A percentile compares a stretch with the other conserved stretches of the same genome.
phyloP scores from a whole-genome alignment of 805 yeast species.

The Candida silvicultrix region DNA sequence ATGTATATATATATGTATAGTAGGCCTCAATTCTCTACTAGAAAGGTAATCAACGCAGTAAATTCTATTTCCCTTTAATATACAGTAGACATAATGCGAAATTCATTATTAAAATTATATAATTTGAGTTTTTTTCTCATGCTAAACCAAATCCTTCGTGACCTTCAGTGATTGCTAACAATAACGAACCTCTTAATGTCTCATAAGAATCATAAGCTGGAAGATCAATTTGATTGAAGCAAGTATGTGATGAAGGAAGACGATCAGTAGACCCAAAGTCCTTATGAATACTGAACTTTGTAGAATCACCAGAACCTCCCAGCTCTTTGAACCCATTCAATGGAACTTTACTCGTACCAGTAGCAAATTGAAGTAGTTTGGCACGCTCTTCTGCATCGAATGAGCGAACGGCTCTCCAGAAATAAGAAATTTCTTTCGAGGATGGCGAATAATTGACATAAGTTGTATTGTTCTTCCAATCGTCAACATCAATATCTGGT shows the following conservation, averaged over 20 bases:
- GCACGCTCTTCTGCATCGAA: constrained; percentile 94
- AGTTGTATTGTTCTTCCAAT: constrained; percentile 84
- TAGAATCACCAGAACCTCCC: constrained; percentile 79
- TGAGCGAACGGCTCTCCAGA: constrained; percentile 96
- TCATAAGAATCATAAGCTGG: constrained; percentile 93
- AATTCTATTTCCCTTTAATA: too few species aligned
- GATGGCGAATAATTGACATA: constrained; percentile 78
- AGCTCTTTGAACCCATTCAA: constrained; percentile 87
- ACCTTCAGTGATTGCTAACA: constrained; percentile 89
- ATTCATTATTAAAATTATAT: too few species aligned
- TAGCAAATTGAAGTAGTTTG: constrained; percentile 86
- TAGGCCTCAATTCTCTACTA: too few species aligned
- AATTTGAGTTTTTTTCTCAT: constrained; percentile 17
- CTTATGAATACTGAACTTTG: constrained; percentile 83
- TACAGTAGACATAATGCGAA: too few species aligned
- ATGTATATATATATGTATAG: too few species aligned
- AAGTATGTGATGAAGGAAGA: constrained; percentile 92
- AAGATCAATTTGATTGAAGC: constrained; percentile 90
- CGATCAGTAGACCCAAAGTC: constrained; percentile 83
- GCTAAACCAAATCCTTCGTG: constrained; percentile 95
- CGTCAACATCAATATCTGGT: constrained; percentile 94
- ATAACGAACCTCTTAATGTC: constrained; percentile 69
- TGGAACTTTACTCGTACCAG: constrained; percentile 97
- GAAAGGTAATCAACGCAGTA: too few species aligned
- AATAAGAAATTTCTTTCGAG: constrained; percentile 88